These are phyloP conservation scores for Polyplosphaeria fusca DNA, from an alignment of 495 filamentous ascomycete species.

Conservation along the genomic window DNA sequence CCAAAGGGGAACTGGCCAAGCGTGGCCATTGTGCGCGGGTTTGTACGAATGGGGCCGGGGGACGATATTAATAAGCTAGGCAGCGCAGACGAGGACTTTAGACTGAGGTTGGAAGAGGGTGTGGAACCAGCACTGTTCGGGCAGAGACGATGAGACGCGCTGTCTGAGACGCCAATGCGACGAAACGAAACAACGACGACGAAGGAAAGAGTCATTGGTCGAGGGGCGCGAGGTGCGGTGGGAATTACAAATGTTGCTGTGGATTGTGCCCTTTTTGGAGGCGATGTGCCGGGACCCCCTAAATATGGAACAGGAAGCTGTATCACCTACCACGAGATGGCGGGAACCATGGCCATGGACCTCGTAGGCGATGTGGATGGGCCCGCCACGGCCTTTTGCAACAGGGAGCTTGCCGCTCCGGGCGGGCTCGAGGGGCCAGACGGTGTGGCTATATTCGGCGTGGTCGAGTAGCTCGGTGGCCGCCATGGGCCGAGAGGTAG, in stretches of 20 bases:
- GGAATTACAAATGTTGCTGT: conserved; percentile 24
- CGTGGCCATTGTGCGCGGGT: too few relatives aligned
- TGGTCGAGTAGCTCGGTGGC: conserved; percentile 46
- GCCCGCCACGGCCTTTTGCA: conserved; percentile 62
- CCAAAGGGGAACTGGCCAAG: too few relatives aligned
- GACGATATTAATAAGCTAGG: too few relatives aligned
- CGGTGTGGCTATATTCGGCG: conserved; percentile 50
- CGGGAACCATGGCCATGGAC: conserved; percentile 71
- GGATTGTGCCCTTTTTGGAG: conserved; percentile 11
- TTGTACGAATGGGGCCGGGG: too few relatives aligned
- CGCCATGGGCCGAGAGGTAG: conserved; percentile 10
- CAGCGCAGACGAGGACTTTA: not conserved
- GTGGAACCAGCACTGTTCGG: conserved; percentile 23
- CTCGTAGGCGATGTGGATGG: conserved; percentile 70
- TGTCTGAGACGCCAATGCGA: conserved; percentile 29
- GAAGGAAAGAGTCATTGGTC: conserved; percentile 12
- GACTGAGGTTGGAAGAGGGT: conserved; percentile 23
- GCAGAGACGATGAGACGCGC: conserved; percentile 15
- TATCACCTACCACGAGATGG: conserved; percentile 63
- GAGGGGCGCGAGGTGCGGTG: conserved; percentile 27
- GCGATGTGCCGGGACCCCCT: not conserved
- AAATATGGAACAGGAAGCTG: conserved; percentile 16
- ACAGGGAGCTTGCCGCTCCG: conserved; percentile 57
- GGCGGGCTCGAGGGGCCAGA: conserved; percentile 63
- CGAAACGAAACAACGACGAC: conserved; percentile 31